These are phyloP conservation scores for Cladosporium sp. DNA, from an alignment of 2,329 filamentous ascomycete genomes.

Conservation along the genomic window DNA sequence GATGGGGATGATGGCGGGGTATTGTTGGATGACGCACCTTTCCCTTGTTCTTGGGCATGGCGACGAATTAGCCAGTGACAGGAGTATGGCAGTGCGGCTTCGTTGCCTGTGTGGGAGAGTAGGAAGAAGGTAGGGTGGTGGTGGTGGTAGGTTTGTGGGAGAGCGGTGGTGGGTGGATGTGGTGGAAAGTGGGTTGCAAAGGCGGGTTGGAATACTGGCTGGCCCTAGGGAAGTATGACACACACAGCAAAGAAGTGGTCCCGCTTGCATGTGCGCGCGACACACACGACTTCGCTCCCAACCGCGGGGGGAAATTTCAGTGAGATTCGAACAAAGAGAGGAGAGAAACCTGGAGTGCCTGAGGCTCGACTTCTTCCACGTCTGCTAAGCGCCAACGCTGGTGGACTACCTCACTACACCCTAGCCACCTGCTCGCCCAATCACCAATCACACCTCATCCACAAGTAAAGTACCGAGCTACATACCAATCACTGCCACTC, in stretches of 20 bases:
- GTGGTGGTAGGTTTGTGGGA: not conserved
- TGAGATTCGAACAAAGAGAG: too few relatives aligned
- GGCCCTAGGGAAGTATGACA: not conserved
- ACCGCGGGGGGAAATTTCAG: too few relatives aligned
- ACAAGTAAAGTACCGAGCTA: too few relatives aligned
- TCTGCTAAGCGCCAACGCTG: too few relatives aligned
- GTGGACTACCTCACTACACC: too few relatives aligned
- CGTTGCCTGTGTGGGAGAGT: constrained; percentile 18
- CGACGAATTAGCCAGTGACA: constrained; percentile 32
- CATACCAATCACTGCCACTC: too few relatives aligned
- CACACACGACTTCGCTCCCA: too few relatives aligned
- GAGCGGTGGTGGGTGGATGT: not conserved
- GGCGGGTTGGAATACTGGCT: not conserved
- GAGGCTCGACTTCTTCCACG: too few relatives aligned
- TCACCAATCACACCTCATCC: too few relatives aligned
- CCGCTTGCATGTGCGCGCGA: too few relatives aligned
- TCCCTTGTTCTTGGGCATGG: constrained; percentile 99
- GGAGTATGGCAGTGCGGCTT: constrained; percentile 19
- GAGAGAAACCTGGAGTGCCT: too few relatives aligned
- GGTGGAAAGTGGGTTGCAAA: not conserved
- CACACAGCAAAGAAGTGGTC: not conserved
- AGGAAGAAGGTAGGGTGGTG: not conserved
- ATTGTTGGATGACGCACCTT: constrained; percentile 60
- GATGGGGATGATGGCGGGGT: constrained; percentile 12
- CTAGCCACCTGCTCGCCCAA: too few relatives aligned